Percentiles rank a stretch among this genome's conserved stretches.
Evolutionary conservation across 352 stramenopile genomes (phyloP).

Genomic region (Halophytophthora polymorphica): DNA sequence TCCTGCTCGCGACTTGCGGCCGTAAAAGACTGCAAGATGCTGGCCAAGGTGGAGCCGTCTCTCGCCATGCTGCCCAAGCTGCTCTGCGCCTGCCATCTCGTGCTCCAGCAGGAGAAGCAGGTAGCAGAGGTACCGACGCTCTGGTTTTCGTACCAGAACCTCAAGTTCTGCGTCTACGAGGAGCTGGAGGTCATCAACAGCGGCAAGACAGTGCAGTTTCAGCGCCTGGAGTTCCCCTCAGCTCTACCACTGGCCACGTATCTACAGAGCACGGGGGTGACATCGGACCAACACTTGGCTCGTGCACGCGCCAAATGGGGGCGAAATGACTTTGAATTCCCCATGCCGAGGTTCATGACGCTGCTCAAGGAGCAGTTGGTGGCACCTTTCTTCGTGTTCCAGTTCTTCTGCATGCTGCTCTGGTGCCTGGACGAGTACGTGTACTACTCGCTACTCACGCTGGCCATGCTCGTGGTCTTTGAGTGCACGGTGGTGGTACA

Average conservation of each 20-base stretch:
- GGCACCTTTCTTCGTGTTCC: slow-evolving; percentile 98
- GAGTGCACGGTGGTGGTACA: slow-evolving; percentile 96
- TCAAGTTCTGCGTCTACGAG: slow-evolving; percentile 71
- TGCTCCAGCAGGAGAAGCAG: slow-evolving; percentile 11
- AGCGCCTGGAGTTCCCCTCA: slow-evolving; percentile 68
- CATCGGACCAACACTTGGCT: slow-evolving; percentile 32
- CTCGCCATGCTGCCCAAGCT: slow-evolving; percentile 47
- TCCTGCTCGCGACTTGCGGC: slow-evolving; percentile 23
- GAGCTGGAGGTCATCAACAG: slow-evolving; percentile 47
- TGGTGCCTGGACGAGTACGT: slow-evolving; percentile 99
- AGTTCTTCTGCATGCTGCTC: slow-evolving; percentile 97
- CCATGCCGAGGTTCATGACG: slow-evolving; percentile 92
- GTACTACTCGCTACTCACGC: slow-evolving; percentile 98
- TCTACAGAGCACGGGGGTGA: slow-evolving; percentile 46
- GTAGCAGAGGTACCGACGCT: slow-evolving; percentile 35
- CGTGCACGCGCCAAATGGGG: slow-evolving; percentile 61
- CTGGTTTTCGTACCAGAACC: slow-evolving; percentile 79
- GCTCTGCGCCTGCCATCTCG: slow-evolving; percentile 42
- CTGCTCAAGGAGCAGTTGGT: slow-evolving; percentile 97
- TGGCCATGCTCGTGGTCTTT: slow-evolving; percentile 98
- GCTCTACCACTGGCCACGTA: slow-evolving; percentile 54
- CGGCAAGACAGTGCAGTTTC: slow-evolving; percentile 57
- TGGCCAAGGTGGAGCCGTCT: slow-evolving; percentile 57
- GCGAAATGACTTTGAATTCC: slow-evolving; percentile 93
- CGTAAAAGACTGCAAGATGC: slow-evolving; percentile 53